Conservation (phyloP, 495 filamentous ascomycete genomes). For the Chaetomium cochliodes region DNA sequence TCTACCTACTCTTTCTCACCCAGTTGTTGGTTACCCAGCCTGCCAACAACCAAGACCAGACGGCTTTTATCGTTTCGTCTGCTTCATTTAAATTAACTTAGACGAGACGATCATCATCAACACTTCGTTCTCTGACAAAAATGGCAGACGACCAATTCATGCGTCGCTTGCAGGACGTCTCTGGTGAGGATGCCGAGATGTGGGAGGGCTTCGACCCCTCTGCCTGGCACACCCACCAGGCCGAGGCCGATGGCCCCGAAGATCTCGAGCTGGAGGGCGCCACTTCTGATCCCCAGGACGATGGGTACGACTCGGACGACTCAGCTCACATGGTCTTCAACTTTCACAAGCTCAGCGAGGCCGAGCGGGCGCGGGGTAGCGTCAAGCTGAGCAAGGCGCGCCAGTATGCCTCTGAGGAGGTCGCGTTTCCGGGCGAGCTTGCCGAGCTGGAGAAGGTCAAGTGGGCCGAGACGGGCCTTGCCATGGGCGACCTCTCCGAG, state of each 20-base stretch:
- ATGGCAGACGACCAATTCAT: slow-evolving; percentile 21
- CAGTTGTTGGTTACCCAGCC: neutral
- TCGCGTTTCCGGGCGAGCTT: slow-evolving; percentile 13
- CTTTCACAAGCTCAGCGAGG: slow-evolving; percentile 18
- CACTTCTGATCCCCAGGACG: neutral
- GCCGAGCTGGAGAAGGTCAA: slow-evolving; percentile 25
- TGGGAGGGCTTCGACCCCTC: slow-evolving; percentile 28
- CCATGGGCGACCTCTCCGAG: slow-evolving; percentile 31
- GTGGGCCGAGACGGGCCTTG: slow-evolving; percentile 29
- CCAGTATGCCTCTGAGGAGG: slow-evolving; percentile 19
- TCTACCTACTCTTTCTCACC: neutral
- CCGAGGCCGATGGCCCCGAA: slow-evolving; percentile 1
- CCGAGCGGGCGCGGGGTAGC: slow-evolving; percentile 4
- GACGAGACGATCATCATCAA: neutral
- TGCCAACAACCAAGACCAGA: neutral
- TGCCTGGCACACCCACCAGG: slow-evolving; percentile 12
- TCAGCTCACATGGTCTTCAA: slow-evolving; percentile 27
- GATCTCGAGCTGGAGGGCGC: neutral
- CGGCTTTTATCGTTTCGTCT: neutral
- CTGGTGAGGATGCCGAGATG: slow-evolving; percentile 13
- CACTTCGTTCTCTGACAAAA: neutral
- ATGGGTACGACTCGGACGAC: slow-evolving; percentile 22
- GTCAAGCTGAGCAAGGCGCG: slow-evolving; percentile 30
- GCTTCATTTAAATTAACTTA: neutral
- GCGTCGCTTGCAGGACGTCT: slow-evolving; percentile 16